phyloP scores from a whole-genome alignment of 805 yeast genomes.

The Starmerella asiatica region DNA sequence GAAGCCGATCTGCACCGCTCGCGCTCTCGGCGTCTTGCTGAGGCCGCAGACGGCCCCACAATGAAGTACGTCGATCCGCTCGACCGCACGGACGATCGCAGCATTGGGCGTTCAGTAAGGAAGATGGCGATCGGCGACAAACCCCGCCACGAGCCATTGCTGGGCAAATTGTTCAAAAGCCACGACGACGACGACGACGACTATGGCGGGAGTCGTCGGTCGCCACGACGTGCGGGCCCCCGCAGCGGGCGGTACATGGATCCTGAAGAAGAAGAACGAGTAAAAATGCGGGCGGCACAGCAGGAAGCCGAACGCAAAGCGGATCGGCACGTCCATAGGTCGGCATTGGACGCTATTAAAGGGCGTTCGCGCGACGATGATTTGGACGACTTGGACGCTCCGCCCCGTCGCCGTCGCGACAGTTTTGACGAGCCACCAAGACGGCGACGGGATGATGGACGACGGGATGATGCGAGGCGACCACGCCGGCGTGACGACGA shows the following conservation, averaged over 20 bases:
- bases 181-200: slow-evolving; percentile 2
- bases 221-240: neutral
- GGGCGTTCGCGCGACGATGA: slow-evolving; percentile 1
- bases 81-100: slow-evolving; percentile 5
- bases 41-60: neutral
- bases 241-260: neutral
- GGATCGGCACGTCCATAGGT: too few species aligned
- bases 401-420: neutral
- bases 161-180: slow-evolving; percentile 12
- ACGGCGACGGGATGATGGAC: neutral
- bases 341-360: neutral
- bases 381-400: neutral
- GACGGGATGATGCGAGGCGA: neutral
- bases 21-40: slow-evolving; percentile 7
- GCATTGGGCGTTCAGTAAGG: slow-evolving; percentile 10
- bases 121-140: slow-evolving; percentile 12
- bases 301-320: neutral
- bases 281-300: neutral
- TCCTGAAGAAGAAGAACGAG: neutral
- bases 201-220: neutral
- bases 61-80: neutral
- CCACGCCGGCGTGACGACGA: neutral
- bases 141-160: slow-evolving; percentile 12
- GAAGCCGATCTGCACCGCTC: slow-evolving; percentile 11
- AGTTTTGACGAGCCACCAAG: neutral